Evolutionary conservation across 208 protist genomes (phyloP), one percentile per base, ranked within the genome.

Genomic region (Phytomonas francai): DNA sequence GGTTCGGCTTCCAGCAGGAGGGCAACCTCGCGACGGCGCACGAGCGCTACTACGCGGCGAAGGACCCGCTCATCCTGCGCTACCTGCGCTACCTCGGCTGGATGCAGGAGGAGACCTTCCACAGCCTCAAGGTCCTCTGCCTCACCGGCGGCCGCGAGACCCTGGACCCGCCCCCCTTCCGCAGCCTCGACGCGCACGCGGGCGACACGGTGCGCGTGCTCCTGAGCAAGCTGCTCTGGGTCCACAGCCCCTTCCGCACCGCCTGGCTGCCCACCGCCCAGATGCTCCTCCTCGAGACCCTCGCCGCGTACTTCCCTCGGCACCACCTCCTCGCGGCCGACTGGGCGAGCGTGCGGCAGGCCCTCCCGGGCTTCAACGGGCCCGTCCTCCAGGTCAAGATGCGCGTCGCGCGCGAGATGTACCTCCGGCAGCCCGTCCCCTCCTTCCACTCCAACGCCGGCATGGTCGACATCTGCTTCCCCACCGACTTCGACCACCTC

Each of bases 391-490:
- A 96, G 77, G 70, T 78, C 34, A 96, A 96, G 74, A 68, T 92
- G 67, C 86, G 87, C 36, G 72, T 94, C 27, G 87, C 87, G 2
- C 91, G 91, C 68, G 80, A 93, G 57, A 65, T 91, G 8, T 95
- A 87, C 63, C 70, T 91, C 14, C 85, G 87, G 32, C 69, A 73
- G 30, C 79, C 85, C 32, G 73, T 77, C 39, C 84, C 91, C 29
- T 58, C 77, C 27, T 75, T 92, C 0, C 72, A 91, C 51, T 57
- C 78, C 30, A 93, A 93, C 68, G 83, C 85, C 12, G 91, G 91
- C 33, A 89, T 92, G 85, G 74, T 92, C 34, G 88, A 96, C 63
- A 89, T 96, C 56, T 93, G 85, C 72, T 96, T 94, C 63, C 88
- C 88, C 0, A 96, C 91, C 14, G 83, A 96, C 67, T 96, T 94